Conservation (phyloP, 2,329 filamentous ascomycete species). For the Xylariaceae sp. region DNA sequence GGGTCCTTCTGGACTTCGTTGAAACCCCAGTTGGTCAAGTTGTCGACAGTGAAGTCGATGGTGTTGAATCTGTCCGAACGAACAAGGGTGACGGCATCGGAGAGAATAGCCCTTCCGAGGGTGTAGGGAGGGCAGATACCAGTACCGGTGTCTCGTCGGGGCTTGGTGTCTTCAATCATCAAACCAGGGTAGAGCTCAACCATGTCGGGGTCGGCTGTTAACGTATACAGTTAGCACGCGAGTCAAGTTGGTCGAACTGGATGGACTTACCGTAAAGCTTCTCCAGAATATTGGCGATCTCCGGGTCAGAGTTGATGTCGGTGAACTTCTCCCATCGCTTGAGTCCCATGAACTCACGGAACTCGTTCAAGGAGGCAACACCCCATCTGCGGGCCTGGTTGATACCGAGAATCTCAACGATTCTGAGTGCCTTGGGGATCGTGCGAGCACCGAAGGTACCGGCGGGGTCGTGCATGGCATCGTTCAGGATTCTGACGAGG, state of each 20-base stretch:
- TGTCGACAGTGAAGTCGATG: conserved; percentile 38
- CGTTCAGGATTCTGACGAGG: conserved; percentile 51
- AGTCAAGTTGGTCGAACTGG: background rate
- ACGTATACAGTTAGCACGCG: background rate
- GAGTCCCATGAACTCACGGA: conserved; percentile 58
- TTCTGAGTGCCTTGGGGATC: conserved; percentile 53
- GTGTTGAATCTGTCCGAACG: conserved; percentile 57
- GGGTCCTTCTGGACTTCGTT: conserved; percentile 37
- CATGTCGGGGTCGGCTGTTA: conserved; percentile 48
- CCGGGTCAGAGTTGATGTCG: conserved; percentile 52
- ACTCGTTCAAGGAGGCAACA: conserved; percentile 58
- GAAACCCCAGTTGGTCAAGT: conserved; percentile 41
- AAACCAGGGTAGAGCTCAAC: conserved; percentile 67
- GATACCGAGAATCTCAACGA: conserved; percentile 59
- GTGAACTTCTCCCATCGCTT: conserved; percentile 51
- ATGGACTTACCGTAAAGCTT: conserved; percentile 44
- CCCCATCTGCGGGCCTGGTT: conserved; percentile 58
- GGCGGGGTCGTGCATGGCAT: conserved; percentile 56
- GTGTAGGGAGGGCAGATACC: conserved; percentile 51
- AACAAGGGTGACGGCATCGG: conserved; percentile 55
- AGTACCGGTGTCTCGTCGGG: conserved; percentile 45
- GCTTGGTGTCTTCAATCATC: conserved; percentile 55
- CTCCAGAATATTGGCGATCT: conserved; percentile 51
- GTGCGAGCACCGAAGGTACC: conserved; percentile 55
- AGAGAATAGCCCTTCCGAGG: conserved; percentile 50